These are phyloP conservation scores for Boletus sensibilis DNA, from an alignment of 768 basidiomycete species.

Conservation along the genomic window DNA sequence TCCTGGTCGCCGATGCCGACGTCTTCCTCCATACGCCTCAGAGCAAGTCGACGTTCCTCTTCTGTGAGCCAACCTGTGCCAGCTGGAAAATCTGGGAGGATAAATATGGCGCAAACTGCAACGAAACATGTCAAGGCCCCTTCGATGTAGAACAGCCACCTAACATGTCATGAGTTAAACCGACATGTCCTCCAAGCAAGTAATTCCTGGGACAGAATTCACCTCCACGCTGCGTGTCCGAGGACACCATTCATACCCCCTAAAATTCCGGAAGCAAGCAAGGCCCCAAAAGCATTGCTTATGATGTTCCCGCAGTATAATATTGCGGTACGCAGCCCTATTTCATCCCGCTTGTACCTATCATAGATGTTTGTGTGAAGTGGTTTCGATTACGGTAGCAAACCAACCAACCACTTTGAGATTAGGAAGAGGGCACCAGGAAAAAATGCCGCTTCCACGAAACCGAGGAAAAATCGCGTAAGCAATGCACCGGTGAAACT, in stretches of 20 bases:
- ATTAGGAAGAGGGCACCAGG: conserved; percentile 43
- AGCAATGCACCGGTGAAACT: conserved; percentile 44
- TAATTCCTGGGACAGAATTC: conserved; percentile 17
- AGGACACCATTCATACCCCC: conserved; percentile 46
- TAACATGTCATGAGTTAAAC: conserved; percentile 20
- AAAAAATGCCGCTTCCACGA: conserved; percentile 50
- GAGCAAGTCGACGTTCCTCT: conserved; percentile 46
- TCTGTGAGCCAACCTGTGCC: conserved; percentile 38
- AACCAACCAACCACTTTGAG: conserved; percentile 32
- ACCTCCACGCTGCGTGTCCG: conserved; percentile 54
- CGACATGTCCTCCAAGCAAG: neutral
- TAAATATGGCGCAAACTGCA: conserved; percentile 43
- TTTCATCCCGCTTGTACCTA: conserved; percentile 47
- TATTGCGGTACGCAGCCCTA: conserved; percentile 44
- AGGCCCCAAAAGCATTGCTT: conserved; percentile 54
- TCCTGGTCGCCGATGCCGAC: conserved; percentile 55
- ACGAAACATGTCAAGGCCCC: conserved; percentile 45
- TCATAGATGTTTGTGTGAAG: conserved; percentile 20
- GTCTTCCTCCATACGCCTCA: conserved; percentile 63
- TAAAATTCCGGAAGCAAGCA: conserved; percentile 49
- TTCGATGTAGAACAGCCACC: conserved; percentile 52
- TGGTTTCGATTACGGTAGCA: conserved; percentile 29
- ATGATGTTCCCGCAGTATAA: conserved; percentile 52
- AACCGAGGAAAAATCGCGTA: conserved; percentile 54
- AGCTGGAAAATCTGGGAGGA: conserved; percentile 50